A percentile compares a stretch with the other conserved stretches of the same genome.
Conservation (phyloP, 208 protist genomes). For the Wallacemonas sp. region DNA sequence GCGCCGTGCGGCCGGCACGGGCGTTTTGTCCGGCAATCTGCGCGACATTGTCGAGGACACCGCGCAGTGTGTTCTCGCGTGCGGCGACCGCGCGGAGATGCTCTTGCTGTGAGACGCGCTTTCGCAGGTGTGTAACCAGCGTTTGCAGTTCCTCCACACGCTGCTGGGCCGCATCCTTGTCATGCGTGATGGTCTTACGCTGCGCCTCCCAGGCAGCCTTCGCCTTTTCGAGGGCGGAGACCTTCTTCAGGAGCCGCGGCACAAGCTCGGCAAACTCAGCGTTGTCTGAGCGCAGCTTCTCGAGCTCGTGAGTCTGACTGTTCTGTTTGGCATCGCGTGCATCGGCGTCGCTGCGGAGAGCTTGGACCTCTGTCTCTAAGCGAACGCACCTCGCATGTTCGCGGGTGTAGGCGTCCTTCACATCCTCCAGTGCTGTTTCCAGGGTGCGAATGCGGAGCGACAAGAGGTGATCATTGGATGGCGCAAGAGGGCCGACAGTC, state of each 20-base stretch:
- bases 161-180: slow-evolving; percentile 2
- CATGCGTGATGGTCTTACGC: neutral
- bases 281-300: slow-evolving; percentile 19
- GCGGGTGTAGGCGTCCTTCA: slow-evolving; percentile 9
- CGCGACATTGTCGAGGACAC: neutral
- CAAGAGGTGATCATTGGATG: neutral
- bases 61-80: neutral
- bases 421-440: slow-evolving; percentile 3
- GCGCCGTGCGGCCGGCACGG: no score
- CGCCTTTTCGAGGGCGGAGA: slow-evolving; percentile 35
- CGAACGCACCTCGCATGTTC: neutral
- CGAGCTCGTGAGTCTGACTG: slow-evolving; percentile 7
- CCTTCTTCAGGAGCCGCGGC: slow-evolving; percentile 36
- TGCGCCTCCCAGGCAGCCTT: slow-evolving; percentile 21
- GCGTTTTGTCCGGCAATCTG: neutral
- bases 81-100: neutral
- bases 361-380: neutral
- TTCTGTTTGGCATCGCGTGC: neutral
- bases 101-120: neutral
- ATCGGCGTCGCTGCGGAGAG: neutral
- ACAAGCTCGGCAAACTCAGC: slow-evolving; percentile 41
- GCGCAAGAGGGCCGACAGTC: neutral
- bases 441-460: neutral
- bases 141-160: slow-evolving; percentile 1
- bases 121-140: neutral